Evolutionary conservation across 305 asterid genomes (phyloP).

Genomic region (Euphrasia arctica): DNA sequence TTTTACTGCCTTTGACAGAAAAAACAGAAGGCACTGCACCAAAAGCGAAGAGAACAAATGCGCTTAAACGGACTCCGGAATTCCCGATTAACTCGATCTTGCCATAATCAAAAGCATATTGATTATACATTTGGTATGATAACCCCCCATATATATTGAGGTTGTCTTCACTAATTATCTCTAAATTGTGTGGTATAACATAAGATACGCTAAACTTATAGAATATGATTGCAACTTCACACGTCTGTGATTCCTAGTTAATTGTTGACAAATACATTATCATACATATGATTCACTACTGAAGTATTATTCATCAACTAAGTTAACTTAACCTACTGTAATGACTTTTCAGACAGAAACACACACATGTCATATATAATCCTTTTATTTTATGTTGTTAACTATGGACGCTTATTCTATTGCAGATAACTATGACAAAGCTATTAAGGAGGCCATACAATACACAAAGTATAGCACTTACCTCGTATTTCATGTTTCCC

Average conservation of each 20-base stretch:
- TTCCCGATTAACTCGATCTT: constrained; percentile 51
- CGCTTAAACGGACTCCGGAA: constrained; percentile 37
- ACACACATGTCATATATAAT: neutral
- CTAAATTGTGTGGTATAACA: constrained; percentile 12
- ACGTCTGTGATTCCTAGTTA: constrained; percentile 8
- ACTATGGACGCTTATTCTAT: constrained; percentile 21
- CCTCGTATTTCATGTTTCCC: constrained; percentile 3
- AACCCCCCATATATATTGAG: neutral
- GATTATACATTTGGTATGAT: constrained; percentile 69
- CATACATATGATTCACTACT: neutral
- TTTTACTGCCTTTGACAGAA: constrained; percentile 49
- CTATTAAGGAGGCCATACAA: constrained; percentile 67
- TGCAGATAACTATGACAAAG: constrained; percentile 81
- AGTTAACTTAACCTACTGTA: constrained; percentile 6
- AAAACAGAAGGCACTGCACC: constrained; percentile 49
- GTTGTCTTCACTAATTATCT: neutral
- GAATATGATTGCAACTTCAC: constrained; percentile 3
- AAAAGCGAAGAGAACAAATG: constrained; percentile 41
- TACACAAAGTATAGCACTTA: constrained; percentile 41
- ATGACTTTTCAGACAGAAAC: neutral
- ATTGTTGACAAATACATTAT: neutral
- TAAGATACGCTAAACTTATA: constrained; percentile 1
- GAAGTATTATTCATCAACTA: constrained; percentile 16
- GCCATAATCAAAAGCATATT: constrained; percentile 52
- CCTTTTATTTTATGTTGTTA: neutral